Conservation (phyloP, 371 early-diverging fungal species). For the Rhizomucor pusillus region DNA sequence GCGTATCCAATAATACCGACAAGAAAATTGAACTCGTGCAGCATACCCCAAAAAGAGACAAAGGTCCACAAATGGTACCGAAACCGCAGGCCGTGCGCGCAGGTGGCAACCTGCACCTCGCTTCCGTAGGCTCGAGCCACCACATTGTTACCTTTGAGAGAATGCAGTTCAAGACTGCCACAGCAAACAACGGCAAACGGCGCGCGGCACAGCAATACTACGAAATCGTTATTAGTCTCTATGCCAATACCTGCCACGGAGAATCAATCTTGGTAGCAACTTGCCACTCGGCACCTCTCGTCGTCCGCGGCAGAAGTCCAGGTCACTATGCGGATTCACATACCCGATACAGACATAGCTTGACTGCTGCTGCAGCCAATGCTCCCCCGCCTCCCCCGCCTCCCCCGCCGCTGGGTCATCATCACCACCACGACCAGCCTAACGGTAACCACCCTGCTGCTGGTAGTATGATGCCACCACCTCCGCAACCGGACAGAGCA, state of each 20-base stretch:
- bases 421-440: slow-evolving; percentile 1
- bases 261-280: slow-evolving; percentile 52
- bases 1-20: slow-evolving; percentile 47
- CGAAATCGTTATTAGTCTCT: slow-evolving; percentile 57
- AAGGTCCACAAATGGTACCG: slow-evolving; percentile 77
- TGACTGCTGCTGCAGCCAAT: slow-evolving; percentile 19
- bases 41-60: slow-evolving; percentile 86
- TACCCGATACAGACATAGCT: slow-evolving; percentile 10
- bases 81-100: slow-evolving; percentile 45
- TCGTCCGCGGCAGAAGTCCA: slow-evolving; percentile 85
- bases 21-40: slow-evolving; percentile 73
- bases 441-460: neutral
- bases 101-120: slow-evolving; percentile 43
- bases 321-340: slow-evolving; percentile 73
- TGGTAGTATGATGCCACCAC: neutral
- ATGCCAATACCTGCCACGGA: slow-evolving; percentile 53
- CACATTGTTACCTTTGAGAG: slow-evolving; percentile 73
- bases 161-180: slow-evolving; percentile 86
- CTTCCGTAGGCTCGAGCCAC: slow-evolving; percentile 29
- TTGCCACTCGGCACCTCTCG: slow-evolving; percentile 70
- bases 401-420: slow-evolving; percentile 19
- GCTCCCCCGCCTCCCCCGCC: slow-evolving; percentile 24
- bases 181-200: slow-evolving; percentile 82
- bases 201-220: slow-evolving; percentile 83
- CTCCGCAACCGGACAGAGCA: neutral